A percentile compares a stretch with the other conserved stretches of the same genome.
Evolutionary conservation across 2,329 filamentous ascomycete genomes (phyloP).

Genomic region (Salinomyces thailandicus): DNA sequence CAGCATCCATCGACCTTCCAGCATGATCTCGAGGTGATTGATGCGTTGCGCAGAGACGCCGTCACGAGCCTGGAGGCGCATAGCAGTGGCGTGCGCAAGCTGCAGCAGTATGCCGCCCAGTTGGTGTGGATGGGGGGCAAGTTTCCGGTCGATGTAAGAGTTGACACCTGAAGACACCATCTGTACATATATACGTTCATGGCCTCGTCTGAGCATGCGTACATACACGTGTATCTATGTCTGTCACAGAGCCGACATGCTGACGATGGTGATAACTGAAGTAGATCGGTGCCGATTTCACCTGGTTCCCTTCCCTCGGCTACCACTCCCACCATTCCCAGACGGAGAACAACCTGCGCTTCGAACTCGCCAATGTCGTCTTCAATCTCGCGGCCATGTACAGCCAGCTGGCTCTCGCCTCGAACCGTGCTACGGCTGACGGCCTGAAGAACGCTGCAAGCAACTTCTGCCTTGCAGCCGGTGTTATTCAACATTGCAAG

Average conservation of each 20-base stretch:
- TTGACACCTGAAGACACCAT: too few species aligned
- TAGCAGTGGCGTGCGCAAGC: constrained; percentile 70
- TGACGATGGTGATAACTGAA: constrained; percentile 3
- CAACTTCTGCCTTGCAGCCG: constrained; percentile 80
- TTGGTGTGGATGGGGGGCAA: constrained; percentile 88
- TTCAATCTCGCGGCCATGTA: constrained; percentile 92
- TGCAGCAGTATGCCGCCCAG: constrained; percentile 87
- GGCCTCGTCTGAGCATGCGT: too few species aligned
- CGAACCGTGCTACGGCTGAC: constrained; percentile 66
- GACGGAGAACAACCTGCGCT: constrained; percentile 53
- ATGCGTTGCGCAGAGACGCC: constrained; percentile 73
- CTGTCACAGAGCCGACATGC: too few species aligned
- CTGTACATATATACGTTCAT: constrained; percentile 23
- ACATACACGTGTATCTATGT: constrained; percentile 1
- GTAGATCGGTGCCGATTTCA: constrained; percentile 85
- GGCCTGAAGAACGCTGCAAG: constrained; percentile 81
- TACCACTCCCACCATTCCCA: constrained; percentile 39
- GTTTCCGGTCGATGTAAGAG: constrained; percentile 80
- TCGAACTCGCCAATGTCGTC: constrained; percentile 84
- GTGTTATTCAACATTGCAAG: constrained; percentile 70
- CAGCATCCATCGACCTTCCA: constrained; percentile 96
- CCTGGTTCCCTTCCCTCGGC: constrained; percentile 88
- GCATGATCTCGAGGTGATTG: constrained; percentile 77
- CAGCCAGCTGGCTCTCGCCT: constrained; percentile 75
- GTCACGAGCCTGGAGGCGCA: constrained; percentile 83